Evolutionary conservation across 78 protist genomes (phyloP), one percentile per base, ranked within the genome.

Genomic region (Creolimax fragrantissima): DNA sequence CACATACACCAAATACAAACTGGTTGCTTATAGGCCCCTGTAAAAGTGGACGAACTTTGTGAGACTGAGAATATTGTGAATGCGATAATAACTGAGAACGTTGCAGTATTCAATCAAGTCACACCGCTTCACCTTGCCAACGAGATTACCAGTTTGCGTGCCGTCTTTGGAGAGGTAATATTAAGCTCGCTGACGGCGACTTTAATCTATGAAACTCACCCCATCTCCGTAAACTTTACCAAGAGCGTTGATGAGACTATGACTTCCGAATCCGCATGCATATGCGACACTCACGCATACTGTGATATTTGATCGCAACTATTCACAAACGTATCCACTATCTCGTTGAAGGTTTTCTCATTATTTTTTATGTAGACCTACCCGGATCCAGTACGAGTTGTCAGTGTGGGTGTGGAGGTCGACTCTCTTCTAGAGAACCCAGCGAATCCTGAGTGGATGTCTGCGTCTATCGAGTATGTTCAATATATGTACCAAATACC

Each of bases 311-410:
- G n/a, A n/a, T n/a, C n/a, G n/a, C n/a, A n/a, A n/a, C n/a, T n/a
- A n/a, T n/a, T n/a, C n/a, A n/a, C n/a, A n/a, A n/a, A n/a, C n/a
- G n/a, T n/a, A n/a, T n/a, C n/a, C n/a, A n/a, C n/a, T n/a, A n/a
- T n/a, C n/a, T n/a, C n/a, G n/a, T n/a, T n/a, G n/a, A n/a, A n/a
- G n/a, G n/a, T n/a, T n/a, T n/a, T n/a, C n/a, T n/a, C n/a, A n/a
- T n/a, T n/a, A n/a, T n/a, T n/a, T n/a, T n/a, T n/a, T n/a, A n/a
- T n/a, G n/a, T 89, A 89, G 95, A 92, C 89, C 6, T 97, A 98
- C 94, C 99, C 99, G 44, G 98, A 97, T 85, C 98, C 97, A 45
- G 99, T 98, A 41, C 91, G 97, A 39, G 98, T 98, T 5, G 96
- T 98, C 11, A 93, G 97, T 3, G 93, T 98, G n/a, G 93, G 93